Conservation (phyloP, 1,139 yeast genomes). For the Yamadazyma kanchanaburiensis region DNA sequence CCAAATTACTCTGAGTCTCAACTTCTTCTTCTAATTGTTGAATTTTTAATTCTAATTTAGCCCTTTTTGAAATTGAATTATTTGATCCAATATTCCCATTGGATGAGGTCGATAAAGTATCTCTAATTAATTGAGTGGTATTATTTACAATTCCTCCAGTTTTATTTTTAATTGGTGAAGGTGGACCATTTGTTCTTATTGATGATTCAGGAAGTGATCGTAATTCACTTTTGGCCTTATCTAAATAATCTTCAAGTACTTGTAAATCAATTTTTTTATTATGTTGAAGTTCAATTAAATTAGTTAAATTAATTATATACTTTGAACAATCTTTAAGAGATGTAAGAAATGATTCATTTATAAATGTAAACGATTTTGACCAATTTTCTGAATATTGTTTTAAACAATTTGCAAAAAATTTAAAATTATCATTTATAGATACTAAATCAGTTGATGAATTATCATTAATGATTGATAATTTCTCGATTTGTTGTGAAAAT, state of each 20-base stretch:
- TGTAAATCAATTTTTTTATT: slow-evolving; percentile 90
- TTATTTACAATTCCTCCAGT: slow-evolving; percentile 38
- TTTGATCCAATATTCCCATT: slow-evolving; percentile 40
- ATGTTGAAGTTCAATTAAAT: slow-evolving; percentile 78
- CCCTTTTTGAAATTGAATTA: slow-evolving; percentile 32
- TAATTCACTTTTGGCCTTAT: slow-evolving; percentile 67
- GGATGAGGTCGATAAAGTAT: slow-evolving; percentile 45
- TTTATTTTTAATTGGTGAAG: slow-evolving; percentile 28
- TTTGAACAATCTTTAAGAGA: slow-evolving; percentile 85
- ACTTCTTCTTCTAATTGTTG: slow-evolving; percentile 50
- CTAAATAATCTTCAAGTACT: slow-evolving; percentile 74
- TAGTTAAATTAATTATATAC: slow-evolving; percentile 73
- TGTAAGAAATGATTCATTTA: slow-evolving; percentile 80
- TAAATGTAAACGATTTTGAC: slow-evolving; percentile 47
- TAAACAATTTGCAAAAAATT: slow-evolving; percentile 39
- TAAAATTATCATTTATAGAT: slow-evolving; percentile 28
- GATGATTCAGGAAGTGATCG: slow-evolving; percentile 8
- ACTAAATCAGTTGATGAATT: slow-evolving; percentile 8
- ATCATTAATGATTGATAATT: slow-evolving; percentile 53
- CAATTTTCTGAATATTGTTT: slow-evolving; percentile 49
- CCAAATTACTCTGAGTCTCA: slow-evolving; percentile 45
- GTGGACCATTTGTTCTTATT: slow-evolving; percentile 25
- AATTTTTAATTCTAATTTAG: slow-evolving; percentile 30
- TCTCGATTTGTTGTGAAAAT: slow-evolving; percentile 66
- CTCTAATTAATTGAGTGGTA: slow-evolving; percentile 45